Evolutionary conservation across 768 basidiomycete genomes (phyloP).

Genomic region (Crepidotus variabilis): DNA sequence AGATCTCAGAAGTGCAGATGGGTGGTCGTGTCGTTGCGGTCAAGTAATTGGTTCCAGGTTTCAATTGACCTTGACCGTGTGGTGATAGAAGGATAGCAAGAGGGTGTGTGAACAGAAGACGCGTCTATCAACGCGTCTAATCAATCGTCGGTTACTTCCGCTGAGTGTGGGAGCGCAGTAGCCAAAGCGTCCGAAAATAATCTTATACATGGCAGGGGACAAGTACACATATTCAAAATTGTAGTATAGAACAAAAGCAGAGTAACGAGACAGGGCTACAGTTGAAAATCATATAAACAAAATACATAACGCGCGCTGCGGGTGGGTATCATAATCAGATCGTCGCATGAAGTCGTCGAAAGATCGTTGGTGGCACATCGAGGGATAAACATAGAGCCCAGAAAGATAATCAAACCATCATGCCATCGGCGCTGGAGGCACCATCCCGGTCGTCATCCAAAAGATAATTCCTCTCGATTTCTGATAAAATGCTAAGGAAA

Average conservation of each 20-base stretch:
- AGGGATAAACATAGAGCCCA: background rate
- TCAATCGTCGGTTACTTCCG: conserved; percentile 7
- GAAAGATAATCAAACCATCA: conserved; percentile 30
- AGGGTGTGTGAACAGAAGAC: conserved; percentile 1
- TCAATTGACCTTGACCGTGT: conserved; percentile 1
- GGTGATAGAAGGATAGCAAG: conserved; percentile 2
- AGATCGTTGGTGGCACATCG: background rate
- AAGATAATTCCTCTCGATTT: conserved; percentile 91
- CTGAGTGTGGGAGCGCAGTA: background rate
- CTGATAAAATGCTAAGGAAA: conserved; percentile 86
- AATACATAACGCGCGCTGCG: background rate
- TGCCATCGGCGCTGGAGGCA: conserved; percentile 53
- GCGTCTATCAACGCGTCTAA: conserved; percentile 6
- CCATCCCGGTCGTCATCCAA: conserved; percentile 48
- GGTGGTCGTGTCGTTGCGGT: background rate
- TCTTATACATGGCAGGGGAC: too few species aligned
- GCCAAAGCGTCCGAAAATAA: too few species aligned
- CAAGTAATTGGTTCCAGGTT: background rate
- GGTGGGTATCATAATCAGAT: background rate
- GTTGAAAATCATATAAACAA: background rate
- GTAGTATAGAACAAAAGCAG: background rate
- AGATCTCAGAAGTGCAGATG: background rate
- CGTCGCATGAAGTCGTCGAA: background rate
- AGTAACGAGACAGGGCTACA: background rate
- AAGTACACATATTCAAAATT: background rate